A percentile compares a stretch with the other conserved stretches of the same genome.
Conservation (phyloP, 2,329 filamentous ascomycete species). For the Erysiphe pulchra region DNA sequence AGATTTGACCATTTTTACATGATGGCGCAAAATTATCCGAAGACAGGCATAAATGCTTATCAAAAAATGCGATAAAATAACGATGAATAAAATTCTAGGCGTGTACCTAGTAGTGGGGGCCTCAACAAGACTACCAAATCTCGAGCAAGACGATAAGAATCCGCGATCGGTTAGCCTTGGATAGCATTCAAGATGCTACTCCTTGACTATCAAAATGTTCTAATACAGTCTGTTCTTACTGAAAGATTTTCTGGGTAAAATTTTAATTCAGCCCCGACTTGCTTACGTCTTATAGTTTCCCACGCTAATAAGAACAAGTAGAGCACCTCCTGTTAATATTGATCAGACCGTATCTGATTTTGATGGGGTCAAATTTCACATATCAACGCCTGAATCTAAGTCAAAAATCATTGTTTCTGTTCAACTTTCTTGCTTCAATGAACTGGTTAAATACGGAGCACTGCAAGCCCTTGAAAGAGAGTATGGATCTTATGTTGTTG, state of each 20-base stretch:
- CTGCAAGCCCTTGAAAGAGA: conserved; percentile 78
- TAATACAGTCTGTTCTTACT: conserved; percentile 86
- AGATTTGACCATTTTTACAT: conserved; percentile 59
- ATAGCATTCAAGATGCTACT: conserved; percentile 44
- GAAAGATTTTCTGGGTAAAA: conserved; percentile 44
- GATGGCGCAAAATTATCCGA: neutral
- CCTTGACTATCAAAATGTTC: conserved; percentile 94
- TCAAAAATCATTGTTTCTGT: conserved; percentile 87
- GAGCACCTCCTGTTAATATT: conserved; percentile 64
- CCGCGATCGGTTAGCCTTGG: neutral
- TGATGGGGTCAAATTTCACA: conserved; percentile 94
- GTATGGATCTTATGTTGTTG: conserved; percentile 76
- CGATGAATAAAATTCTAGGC: too few species aligned
- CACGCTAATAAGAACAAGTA: conserved; percentile 16
- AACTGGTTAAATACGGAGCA: conserved; percentile 81
- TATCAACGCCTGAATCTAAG: conserved; percentile 86
- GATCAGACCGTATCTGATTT: conserved; percentile 98
- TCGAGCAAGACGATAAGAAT: too few species aligned
- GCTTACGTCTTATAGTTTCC: neutral
- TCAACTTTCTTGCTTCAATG: conserved; percentile 79
- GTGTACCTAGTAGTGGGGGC: too few species aligned
- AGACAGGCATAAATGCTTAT: too few species aligned
- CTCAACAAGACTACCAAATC: too few species aligned
- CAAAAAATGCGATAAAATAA: too few species aligned
- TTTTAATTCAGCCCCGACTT: neutral